Evolutionary conservation across 179 eudicot species (phyloP).

Genomic region (Heliamphora pulchella): DNA sequence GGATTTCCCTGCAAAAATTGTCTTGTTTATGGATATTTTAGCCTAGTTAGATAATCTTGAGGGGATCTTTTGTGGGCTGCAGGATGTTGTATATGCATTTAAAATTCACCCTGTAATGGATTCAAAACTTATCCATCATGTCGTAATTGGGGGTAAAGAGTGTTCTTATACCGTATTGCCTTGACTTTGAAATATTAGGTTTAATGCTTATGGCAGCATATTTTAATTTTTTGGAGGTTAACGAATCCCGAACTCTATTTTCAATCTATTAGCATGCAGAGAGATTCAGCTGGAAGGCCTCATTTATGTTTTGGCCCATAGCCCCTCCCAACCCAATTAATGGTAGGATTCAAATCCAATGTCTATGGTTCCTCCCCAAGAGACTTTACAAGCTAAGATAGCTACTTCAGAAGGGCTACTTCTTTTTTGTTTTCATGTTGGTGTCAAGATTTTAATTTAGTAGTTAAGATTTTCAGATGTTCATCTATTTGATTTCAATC

Average conservation of each 20-base stretch:
- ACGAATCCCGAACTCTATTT: background rate
- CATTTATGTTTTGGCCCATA: too few relatives aligned
- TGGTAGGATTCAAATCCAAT: background rate
- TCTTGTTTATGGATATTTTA: background rate
- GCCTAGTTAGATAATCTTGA: background rate
- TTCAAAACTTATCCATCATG: background rate
- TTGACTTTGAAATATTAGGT: background rate
- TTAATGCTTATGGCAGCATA: background rate
- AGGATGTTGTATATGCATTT: background rate
- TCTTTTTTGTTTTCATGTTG: background rate
- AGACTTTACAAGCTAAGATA: background rate
- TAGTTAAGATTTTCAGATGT: background rate
- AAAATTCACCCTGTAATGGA: background rate
- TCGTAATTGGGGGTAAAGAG: background rate
- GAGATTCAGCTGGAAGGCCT: too few relatives aligned
- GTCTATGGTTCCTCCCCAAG: background rate
- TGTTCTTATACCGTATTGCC: background rate
- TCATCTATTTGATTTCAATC: background rate
- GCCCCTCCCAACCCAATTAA: background rate
- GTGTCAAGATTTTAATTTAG: background rate
- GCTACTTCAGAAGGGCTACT: conserved; percentile 10
- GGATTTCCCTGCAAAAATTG: background rate
- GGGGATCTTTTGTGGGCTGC: conserved; percentile 1
- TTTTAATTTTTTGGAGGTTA: background rate
- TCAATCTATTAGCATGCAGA: too few relatives aligned